Evolutionary conservation across 1,284 basidiomycete species (phyloP).

Genomic region (Sporisorium exsertum): DNA sequence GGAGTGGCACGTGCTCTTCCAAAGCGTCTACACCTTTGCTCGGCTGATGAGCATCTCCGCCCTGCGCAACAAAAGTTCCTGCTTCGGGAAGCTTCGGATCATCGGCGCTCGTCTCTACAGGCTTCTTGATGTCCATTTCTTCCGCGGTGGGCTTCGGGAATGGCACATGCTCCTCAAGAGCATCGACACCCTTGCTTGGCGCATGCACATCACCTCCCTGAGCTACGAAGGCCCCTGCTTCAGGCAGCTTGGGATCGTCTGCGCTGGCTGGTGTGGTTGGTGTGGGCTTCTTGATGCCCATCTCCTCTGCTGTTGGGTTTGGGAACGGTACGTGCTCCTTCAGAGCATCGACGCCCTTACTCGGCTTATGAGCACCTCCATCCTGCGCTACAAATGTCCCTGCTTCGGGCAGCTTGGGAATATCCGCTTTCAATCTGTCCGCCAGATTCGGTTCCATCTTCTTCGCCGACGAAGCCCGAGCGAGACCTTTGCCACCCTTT

Average conservation of each 20-base stretch:
- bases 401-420: constrained; percentile 21
- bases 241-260: constrained; percentile 21
- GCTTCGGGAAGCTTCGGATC: constrained; percentile 24
- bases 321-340: constrained; percentile 28
- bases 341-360: constrained; percentile 4
- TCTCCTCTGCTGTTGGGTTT: constrained; percentile 14
- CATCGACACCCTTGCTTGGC: not conserved
- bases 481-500: not conserved
- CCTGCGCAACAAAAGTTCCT: constrained; percentile 21
- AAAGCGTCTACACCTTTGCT: constrained; percentile 4
- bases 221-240: constrained; percentile 25
- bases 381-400: constrained; percentile 25
- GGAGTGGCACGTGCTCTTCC: constrained; percentile 25
- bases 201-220: constrained; percentile 16
- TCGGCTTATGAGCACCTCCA: constrained; percentile 12
- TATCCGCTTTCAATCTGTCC: constrained; percentile 5
- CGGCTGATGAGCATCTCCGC: constrained; percentile 16
- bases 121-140: constrained; percentile 28
- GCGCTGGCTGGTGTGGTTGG: too few species aligned
- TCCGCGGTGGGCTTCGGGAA: constrained; percentile 18
- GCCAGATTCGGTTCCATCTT: not conserved
- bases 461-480: not conserved
- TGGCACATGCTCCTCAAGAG: constrained; percentile 17
- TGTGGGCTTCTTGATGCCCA: constrained; percentile 30
- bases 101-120: constrained; percentile 3